Percentiles rank a stretch among this genome's conserved stretches.
Conservation (phyloP, 345 rosid genomes). For the Erodium maritimum region DNA sequence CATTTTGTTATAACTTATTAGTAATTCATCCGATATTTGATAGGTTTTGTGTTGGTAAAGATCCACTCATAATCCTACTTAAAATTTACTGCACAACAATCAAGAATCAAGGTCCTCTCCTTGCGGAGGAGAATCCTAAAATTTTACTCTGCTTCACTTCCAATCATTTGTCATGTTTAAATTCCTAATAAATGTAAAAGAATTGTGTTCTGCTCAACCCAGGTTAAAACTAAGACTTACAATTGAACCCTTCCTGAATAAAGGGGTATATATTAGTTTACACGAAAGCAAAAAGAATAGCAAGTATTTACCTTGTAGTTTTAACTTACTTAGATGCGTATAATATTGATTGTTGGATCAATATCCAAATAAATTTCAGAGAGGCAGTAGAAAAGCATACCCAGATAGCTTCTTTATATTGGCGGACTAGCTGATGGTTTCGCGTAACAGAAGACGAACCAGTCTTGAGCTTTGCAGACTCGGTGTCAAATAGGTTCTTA, state of each 20-base stretch:
- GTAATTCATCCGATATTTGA: not conserved
- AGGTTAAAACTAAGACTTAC: no score
- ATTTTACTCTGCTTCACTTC: not conserved
- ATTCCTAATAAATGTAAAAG: not conserved
- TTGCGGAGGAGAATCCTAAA: not conserved
- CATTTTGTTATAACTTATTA: not conserved
- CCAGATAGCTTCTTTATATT: constrained; percentile 78
- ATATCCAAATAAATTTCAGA: not conserved
- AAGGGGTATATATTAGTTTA: no score
- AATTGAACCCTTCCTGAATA: no score
- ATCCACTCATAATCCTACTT: not conserved
- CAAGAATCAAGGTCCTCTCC: not conserved
- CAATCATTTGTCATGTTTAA: not conserved
- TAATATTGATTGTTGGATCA: not conserved
- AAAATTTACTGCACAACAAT: not conserved
- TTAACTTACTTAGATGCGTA: not conserved
- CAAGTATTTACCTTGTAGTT: no score
- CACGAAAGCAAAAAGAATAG: no score
- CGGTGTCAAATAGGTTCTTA: constrained; percentile 47
- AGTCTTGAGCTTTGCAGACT: constrained; percentile 41
- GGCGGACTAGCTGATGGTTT: constrained; percentile 45
- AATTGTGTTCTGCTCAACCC: no score
- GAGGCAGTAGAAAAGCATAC: constrained; percentile 23
- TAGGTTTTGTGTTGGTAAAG: not conserved
- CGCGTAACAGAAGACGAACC: constrained; percentile 28